These are phyloP conservation scores for Escovopsis weberi DNA, from an alignment of 2,329 filamentous ascomycete genomes.

Conservation along the genomic window DNA sequence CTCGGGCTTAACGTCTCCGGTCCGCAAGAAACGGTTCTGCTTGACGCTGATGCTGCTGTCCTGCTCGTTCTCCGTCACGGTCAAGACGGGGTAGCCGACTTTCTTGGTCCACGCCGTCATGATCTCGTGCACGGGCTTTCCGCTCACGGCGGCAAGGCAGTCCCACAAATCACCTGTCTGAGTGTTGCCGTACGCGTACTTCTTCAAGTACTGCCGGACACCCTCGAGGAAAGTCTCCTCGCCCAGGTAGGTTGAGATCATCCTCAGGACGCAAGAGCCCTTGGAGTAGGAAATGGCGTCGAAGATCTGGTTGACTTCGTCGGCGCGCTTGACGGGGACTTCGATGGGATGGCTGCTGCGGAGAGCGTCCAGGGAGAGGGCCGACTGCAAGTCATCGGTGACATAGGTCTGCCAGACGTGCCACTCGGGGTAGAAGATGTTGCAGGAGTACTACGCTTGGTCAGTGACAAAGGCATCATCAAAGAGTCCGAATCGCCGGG, in stretches of 20 bases:
- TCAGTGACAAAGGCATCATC: background rate
- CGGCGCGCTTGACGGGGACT: constrained; percentile 85
- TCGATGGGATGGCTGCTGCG: constrained; percentile 94
- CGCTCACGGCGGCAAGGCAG: constrained; percentile 73
- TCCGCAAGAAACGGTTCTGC: constrained; percentile 90
- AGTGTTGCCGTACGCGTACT: constrained; percentile 94
- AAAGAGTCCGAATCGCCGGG: constrained; percentile 47
- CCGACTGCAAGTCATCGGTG: constrained; percentile 79
- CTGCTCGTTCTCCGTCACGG: constrained; percentile 52
- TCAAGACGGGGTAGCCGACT: constrained; percentile 82
- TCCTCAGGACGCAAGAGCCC: constrained; percentile 86
- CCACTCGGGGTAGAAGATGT: constrained; percentile 88
- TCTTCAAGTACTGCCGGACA: constrained; percentile 80
- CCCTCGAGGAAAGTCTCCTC: constrained; percentile 90
- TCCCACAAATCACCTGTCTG: constrained; percentile 84
- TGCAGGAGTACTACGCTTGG: constrained; percentile 52
- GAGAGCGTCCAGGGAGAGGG: constrained; percentile 75
- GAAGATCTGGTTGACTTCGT: constrained; percentile 97
- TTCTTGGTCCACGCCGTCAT: constrained; percentile 98
- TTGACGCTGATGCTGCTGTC: constrained; percentile 68
- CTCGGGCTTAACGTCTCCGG: constrained; percentile 83
- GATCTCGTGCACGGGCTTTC: constrained; percentile 76
- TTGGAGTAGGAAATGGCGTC: constrained; percentile 97
- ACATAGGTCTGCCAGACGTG: constrained; percentile 96
- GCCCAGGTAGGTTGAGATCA: constrained; percentile 92